These are phyloP conservation scores for Hansenula sp. DNA, from an alignment of 1,139 yeast genomes.

Conservation along the genomic window DNA sequence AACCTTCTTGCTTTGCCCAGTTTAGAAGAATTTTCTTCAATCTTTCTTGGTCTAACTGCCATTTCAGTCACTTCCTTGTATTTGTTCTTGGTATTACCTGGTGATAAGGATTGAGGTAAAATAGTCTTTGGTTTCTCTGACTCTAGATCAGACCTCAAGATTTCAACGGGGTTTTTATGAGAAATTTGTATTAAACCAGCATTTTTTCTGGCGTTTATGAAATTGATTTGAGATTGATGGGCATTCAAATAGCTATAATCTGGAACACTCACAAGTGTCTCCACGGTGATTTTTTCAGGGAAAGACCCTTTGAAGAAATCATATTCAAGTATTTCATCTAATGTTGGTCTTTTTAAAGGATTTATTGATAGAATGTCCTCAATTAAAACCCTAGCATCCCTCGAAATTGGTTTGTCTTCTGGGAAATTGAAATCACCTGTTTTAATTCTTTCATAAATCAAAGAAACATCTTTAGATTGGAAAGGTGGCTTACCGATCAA, in stretches of 20 bases:
- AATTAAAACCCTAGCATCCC: constrained; percentile 70
- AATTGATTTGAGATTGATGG: constrained; percentile 67
- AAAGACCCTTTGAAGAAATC: constrained; percentile 85
- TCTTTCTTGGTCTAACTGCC: constrained; percentile 20
- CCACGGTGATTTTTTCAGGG: constrained; percentile 67
- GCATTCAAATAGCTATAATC: constrained; percentile 42
- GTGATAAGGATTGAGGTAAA: constrained; percentile 86
- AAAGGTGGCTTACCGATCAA: constrained; percentile 94
- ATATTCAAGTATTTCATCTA: constrained; percentile 75
- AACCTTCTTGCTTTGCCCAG: constrained; percentile 24
- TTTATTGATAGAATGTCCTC: constrained; percentile 69
- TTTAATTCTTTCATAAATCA: constrained; percentile 90
- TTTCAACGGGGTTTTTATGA: constrained; percentile 61
- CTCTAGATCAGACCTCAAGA: constrained; percentile 65
- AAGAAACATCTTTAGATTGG: constrained; percentile 92
- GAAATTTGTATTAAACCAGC: constrained; percentile 58
- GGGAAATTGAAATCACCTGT: constrained; percentile 82
- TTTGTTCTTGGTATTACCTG: constrained; percentile 85
- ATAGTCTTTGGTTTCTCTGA: constrained; percentile 68
- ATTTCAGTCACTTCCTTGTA: constrained; percentile 55
- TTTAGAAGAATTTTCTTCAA: constrained; percentile 17
- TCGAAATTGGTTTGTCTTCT: constrained; percentile 61
- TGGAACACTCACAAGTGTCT: constrained; percentile 58
- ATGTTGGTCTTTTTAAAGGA: constrained; percentile 78
- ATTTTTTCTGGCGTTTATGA: constrained; percentile 58